phyloP scores from a whole-genome alignment of 768 basidiomycete species.

The Harrya chromipes region DNA sequence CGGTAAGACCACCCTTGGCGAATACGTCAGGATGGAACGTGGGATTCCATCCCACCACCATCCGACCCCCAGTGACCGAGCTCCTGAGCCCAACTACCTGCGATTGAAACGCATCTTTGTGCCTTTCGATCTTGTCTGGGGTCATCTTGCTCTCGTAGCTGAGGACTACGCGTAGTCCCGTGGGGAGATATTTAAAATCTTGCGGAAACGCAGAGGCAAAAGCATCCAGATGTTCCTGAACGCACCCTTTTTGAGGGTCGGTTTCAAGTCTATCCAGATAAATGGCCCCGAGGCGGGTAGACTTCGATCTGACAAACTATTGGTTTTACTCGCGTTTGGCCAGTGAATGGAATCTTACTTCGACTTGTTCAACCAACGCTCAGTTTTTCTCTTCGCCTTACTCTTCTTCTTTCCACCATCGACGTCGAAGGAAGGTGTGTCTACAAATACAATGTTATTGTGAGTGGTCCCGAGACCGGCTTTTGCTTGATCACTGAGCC shows the following conservation, averaged over 20 bases:
- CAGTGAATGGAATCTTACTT: background rate
- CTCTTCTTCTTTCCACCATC: background rate
- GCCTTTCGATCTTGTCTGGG: fast-evolving
- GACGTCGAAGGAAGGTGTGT: conserved; percentile 20
- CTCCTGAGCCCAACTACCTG: background rate
- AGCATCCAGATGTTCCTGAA: conserved; percentile 6
- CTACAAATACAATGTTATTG: conserved; percentile 19
- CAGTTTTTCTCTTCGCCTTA: background rate
- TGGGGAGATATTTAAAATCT: background rate
- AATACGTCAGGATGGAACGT: background rate
- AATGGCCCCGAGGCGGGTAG: conserved; percentile 9
- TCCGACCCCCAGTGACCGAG: background rate
- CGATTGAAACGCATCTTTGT: background rate
- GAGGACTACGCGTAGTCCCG: conserved; percentile 10
- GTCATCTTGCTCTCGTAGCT: background rate
- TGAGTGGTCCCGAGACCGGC: background rate
- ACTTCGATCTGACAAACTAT: conserved; percentile 4
- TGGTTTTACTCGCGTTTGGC: background rate
- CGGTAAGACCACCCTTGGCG: too few species aligned
- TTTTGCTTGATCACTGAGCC: background rate
- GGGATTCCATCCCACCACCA: background rate
- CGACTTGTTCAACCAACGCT: conserved; percentile 4
- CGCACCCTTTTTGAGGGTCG: fast-evolving
- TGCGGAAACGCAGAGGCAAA: conserved; percentile 8
- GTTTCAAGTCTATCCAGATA: conserved; percentile 15